These are phyloP conservation scores for Cladophialophora bantiana DNA, from an alignment of 2,329 filamentous ascomycete species.

Conservation along the genomic window DNA sequence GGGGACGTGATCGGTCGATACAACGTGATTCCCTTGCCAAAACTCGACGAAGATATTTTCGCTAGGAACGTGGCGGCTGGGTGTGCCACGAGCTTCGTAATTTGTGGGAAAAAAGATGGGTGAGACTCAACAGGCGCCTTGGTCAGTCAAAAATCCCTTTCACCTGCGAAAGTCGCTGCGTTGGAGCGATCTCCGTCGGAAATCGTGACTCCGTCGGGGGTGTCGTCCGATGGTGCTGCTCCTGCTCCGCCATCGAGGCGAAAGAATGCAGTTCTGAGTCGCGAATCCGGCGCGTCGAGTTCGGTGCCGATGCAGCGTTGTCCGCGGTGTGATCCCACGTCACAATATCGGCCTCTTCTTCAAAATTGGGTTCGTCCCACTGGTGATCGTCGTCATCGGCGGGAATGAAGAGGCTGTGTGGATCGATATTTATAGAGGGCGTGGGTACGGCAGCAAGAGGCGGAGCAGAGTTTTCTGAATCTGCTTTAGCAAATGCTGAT, in stretches of 20 bases:
- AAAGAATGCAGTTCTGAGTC: slow-evolving; percentile 46
- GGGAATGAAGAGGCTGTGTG: slow-evolving; percentile 67
- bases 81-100: slow-evolving; percentile 86
- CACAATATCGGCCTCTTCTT: slow-evolving; percentile 56
- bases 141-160: slow-evolving; percentile 53
- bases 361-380: slow-evolving; percentile 66
- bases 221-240: slow-evolving; percentile 23
- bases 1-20: slow-evolving; percentile 73
- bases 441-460: slow-evolving; percentile 41
- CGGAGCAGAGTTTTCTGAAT: slow-evolving; percentile 26
- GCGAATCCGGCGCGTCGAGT: slow-evolving; percentile 45
- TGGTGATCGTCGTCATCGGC: slow-evolving; percentile 60
- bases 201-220: slow-evolving; percentile 14
- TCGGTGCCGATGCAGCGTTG: slow-evolving; percentile 62
- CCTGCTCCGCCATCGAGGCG: slow-evolving; percentile 27
- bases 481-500: slow-evolving; percentile 37
- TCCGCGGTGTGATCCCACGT: slow-evolving; percentile 65
- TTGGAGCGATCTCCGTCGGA: slow-evolving; percentile 51
- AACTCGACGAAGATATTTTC: slow-evolving; percentile 56
- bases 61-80: slow-evolving; percentile 77
- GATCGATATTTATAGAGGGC: slow-evolving; percentile 56
- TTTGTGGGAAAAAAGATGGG: slow-evolving; percentile 36
- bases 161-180: slow-evolving; percentile 59
- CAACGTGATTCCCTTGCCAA: slow-evolving; percentile 57
- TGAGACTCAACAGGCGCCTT: slow-evolving; percentile 18